Base-by-base conservation (phyloP, 164 flowering plant genomes). In the Litsea cubeba region DNA sequence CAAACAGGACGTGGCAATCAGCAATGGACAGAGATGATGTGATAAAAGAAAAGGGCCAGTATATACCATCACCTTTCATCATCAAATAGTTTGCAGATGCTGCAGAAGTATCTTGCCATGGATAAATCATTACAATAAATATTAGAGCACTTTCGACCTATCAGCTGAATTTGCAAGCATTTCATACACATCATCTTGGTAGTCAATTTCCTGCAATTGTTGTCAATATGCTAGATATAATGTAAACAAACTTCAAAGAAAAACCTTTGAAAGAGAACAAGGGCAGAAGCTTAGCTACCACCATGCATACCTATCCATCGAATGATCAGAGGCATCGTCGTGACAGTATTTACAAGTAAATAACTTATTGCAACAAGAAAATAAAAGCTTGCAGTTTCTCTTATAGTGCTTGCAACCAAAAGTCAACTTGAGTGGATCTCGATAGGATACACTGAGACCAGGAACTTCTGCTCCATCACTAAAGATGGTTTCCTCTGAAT, bases 121-220 rank as follows among this genome's bases (percentile, higher is more conserved):
- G 94, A 81, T 2, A 87, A 79, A 66, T 77, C 77, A 49, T 81
- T 68, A 74, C 97, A 95, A 26, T 89, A 83, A 71, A 46, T 54
- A 22, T 82, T 89, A 12, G 84, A 75, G 83, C 98, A 95, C 65
- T 73, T 82, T 3, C 83, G 78, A 14, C 90, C 86, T 70, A 95
- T 81, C 14, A 90, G 97, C 78, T 95, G 99, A 82, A 91, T 83
- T 62, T 76, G 76, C 81, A 95, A 77, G 84, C 99, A 95, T 77
- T 85, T 84, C 97, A 95, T 95, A 86, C 99, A 95, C 95, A 91
- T 87, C 97, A 95, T 95, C 76, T 88, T 79, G 64, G 91, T 83
- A 5, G 86, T 84, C 32, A 80, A 71, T 83, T 88, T 90, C 82
- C 99, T 95, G 91, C 79, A 80, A 5, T 54, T 51, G 65, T 54